Percentiles rank a stretch among this genome's conserved stretches.
phyloP scores from a whole-genome alignment of 2,329 filamentous ascomycete species.

The Phaeosphaeria sp. region DNA sequence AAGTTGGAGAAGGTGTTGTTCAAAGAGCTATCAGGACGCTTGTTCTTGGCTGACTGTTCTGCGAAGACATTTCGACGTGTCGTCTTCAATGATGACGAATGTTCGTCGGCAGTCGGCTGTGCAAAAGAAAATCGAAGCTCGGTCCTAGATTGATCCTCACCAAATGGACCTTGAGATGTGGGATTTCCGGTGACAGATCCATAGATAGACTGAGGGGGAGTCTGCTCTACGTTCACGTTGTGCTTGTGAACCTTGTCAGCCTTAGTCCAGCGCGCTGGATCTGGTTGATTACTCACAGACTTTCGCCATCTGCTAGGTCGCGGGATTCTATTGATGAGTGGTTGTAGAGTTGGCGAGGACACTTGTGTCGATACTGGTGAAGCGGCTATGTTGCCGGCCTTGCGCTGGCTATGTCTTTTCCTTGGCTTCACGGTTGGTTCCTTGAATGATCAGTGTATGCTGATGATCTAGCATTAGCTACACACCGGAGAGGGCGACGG shows the following conservation, averaged over 20 bases:
- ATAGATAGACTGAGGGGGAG: not conserved
- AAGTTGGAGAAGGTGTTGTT: constrained; percentile 12
- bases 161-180: not conserved
- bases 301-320: constrained; percentile 2
- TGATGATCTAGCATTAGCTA: not conserved
- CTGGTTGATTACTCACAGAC: not conserved
- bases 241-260: not conserved
- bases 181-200: not conserved
- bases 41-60: not conserved
- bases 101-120: not conserved
- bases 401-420: not conserved
- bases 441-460: not conserved
- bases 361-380: too few species aligned
- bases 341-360: not conserved
- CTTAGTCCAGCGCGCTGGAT: not conserved
- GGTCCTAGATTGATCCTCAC: not conserved
- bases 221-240: not conserved
- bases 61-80: not conserved
- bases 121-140: constrained; percentile 25
- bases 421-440: not conserved
- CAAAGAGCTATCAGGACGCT: not conserved
- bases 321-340: not conserved
- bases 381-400: not conserved
- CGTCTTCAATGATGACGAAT: not conserved
- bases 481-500: not conserved